Percentiles rank a stretch among this genome's conserved stretches.
These are phyloP conservation scores for Calonectria leucothoes DNA, from an alignment of 2,329 filamentous ascomycete genomes.

Conservation along the genomic window DNA sequence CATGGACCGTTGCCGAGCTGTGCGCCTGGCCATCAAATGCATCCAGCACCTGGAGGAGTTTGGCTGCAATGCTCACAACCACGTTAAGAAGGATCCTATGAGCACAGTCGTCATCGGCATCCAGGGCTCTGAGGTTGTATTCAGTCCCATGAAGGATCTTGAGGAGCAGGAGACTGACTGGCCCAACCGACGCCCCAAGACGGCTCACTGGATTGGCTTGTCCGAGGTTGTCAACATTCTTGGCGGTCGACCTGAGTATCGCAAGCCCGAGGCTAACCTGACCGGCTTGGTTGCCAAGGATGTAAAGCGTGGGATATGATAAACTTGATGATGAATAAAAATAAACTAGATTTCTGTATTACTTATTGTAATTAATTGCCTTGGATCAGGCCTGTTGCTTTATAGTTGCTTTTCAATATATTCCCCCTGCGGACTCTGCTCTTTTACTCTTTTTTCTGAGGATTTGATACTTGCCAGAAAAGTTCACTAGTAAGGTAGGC, in stretches of 20 bases:
- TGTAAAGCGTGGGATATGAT: constrained; percentile 63
- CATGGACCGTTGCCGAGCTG: constrained; percentile 95
- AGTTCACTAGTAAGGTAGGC: background rate
- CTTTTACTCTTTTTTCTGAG: background rate
- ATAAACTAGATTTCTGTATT: background rate
- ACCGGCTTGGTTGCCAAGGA: constrained; percentile 69
- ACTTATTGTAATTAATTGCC: background rate
- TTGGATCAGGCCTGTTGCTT: background rate
- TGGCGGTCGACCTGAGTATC: constrained; percentile 74
- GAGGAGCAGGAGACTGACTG: constrained; percentile 93
- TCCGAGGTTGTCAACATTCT: constrained; percentile 87
- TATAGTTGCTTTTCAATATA: background rate
- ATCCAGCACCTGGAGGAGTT: constrained; percentile 90
- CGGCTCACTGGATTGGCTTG: constrained; percentile 86
- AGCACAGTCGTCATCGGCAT: constrained; percentile 91
- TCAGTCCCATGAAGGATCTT: constrained; percentile 82
- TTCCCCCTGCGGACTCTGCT: background rate
- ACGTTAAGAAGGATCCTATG: constrained; percentile 79
- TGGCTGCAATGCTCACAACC: constrained; percentile 71
- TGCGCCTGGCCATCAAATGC: constrained; percentile 92
- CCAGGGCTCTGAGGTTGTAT: constrained; percentile 89
- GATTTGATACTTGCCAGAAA: background rate
- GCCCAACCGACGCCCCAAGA: constrained; percentile 85
- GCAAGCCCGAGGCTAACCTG: constrained; percentile 61
- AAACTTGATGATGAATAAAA: constrained; percentile 5